Percentiles rank a stretch among this genome's conserved stretches.
phyloP scores from a whole-genome alignment of 1,139 yeast genomes.

The Meyerozyma sp. region DNA sequence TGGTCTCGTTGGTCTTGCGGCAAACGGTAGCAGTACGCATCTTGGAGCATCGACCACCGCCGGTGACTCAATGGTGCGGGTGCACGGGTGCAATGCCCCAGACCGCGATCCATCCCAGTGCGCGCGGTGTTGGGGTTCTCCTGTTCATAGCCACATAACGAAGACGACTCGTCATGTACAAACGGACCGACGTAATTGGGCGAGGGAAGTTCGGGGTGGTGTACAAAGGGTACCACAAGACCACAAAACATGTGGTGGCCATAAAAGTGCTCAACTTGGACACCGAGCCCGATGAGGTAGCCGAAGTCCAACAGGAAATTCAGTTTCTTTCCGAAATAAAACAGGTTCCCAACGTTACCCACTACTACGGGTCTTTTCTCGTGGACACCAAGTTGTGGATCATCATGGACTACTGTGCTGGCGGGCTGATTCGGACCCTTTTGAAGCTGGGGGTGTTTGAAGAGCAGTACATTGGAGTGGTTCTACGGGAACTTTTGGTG shows the following conservation, averaged over 20 bases:
- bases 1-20: constrained; percentile 88
- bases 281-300: constrained; percentile 90
- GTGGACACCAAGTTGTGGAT: constrained; percentile 93
- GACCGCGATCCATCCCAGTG: neutral
- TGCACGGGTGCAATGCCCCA: neutral
- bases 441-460: constrained; percentile 86
- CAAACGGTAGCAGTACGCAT: constrained; percentile 45
- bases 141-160: neutral
- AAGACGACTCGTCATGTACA: constrained; percentile 32
- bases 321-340: constrained; percentile 80
- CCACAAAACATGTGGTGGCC: constrained; percentile 76
- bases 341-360: constrained; percentile 84
- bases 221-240: constrained; percentile 70
- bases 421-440: constrained; percentile 87
- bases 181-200: constrained; percentile 87
- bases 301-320: constrained; percentile 91
- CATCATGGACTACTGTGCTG: constrained; percentile 96
- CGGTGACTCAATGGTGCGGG: neutral
- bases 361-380: constrained; percentile 83
- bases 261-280: constrained; percentile 90
- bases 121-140: neutral
- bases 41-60: neutral
- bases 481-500: constrained; percentile 71
- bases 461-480: constrained; percentile 75
- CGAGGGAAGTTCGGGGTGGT: constrained; percentile 97